Evolutionary conservation across 1,284 basidiomycete species (phyloP), one percentile per base, ranked within the genome.

Genomic region (Fomitiporia mediterranea): DNA sequence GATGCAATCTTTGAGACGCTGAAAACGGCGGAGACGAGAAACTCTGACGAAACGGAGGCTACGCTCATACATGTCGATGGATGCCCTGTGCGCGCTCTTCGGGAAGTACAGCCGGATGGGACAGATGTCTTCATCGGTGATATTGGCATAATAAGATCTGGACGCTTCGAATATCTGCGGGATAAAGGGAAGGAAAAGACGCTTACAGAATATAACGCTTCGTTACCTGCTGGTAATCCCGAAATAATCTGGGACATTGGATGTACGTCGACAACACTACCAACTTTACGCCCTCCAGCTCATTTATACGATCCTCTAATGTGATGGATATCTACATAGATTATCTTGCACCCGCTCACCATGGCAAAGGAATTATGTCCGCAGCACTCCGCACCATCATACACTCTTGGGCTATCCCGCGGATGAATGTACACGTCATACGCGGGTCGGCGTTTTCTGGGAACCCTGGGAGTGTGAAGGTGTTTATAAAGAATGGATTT

Each of bases 311-410:
- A n/a, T n/a, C n/a, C n/a, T n/a, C n/a, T n/a, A n/a, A n/a, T n/a
- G n/a, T n/a, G n/a, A n/a, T n/a, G n/a, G n/a, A n/a, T n/a, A n/a
- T n/a, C n/a, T n/a, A n/a, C n/a, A n/a, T n/a, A 70, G 68, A 67
- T 55, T 69, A 68, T 46, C 59, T 69, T 7, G 54, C 61, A 13
- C 62, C 68, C 9, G 62, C 58, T 15, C 63, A 69, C 56, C 68
- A 69, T 49, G 63, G 63, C 0, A 60, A 62, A 51, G 69, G 69
- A 8, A 68, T 70, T 32, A 70, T 69, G 67, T 65, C 62, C 17
- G 60, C 61, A 8, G 67, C 60, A 4, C 38, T 70, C 8, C 56
- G 47, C 4, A 61, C 63, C 5, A 35, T 70, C 32, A 62, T 70
- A 30, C 53, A 64, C 6, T 32, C 59, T 17, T 70, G 68, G 68